These are phyloP conservation scores for Kregervanrija pseudodelftensis DNA, from an alignment of 805 yeast genomes.

Conservation along the genomic window DNA sequence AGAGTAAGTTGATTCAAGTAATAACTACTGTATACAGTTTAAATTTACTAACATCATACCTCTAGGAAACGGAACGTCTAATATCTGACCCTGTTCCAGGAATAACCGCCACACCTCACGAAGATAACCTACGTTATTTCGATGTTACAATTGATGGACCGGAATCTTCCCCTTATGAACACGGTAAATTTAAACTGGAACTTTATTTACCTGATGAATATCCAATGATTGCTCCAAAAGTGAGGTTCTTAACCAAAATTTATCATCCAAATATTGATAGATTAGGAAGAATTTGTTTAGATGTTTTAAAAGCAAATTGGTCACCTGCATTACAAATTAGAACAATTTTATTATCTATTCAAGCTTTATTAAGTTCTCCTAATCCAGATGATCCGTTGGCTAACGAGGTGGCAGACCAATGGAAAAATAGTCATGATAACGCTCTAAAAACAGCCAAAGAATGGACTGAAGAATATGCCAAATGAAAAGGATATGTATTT, in stretches of 20 bases:
- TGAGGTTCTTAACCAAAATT: conserved; percentile 85
- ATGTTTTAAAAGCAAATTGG: conserved; percentile 93
- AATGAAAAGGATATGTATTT: background rate
- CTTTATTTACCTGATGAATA: conserved; percentile 91
- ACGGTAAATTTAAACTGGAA: conserved; percentile 74
- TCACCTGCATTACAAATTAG: conserved; percentile 95
- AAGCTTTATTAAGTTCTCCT: conserved; percentile 90
- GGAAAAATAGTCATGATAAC: conserved; percentile 77
- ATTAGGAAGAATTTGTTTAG: conserved; percentile 91
- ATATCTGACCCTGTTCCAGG: conserved; percentile 96
- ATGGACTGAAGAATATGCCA: conserved; percentile 64
- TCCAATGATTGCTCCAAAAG: conserved; percentile 97
- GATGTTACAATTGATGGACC: conserved; percentile 93
- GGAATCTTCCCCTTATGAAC: conserved; percentile 80
- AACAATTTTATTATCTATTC: conserved; percentile 84
- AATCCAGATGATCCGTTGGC: conserved; percentile 98
- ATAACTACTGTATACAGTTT: background rate
- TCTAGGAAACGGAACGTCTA: conserved; percentile 81
- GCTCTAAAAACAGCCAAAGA: conserved; percentile 78
- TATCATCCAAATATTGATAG: conserved; percentile 97
- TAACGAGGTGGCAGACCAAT: conserved; percentile 93
- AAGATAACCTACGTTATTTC: conserved; percentile 87
- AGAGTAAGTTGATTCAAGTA: conserved; percentile 42
- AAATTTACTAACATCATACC: background rate
- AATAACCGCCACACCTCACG: conserved; percentile 87